Base-by-base conservation (phyloP, 2,329 filamentous ascomycete genomes). In the Paecilomyces fulvus region DNA sequence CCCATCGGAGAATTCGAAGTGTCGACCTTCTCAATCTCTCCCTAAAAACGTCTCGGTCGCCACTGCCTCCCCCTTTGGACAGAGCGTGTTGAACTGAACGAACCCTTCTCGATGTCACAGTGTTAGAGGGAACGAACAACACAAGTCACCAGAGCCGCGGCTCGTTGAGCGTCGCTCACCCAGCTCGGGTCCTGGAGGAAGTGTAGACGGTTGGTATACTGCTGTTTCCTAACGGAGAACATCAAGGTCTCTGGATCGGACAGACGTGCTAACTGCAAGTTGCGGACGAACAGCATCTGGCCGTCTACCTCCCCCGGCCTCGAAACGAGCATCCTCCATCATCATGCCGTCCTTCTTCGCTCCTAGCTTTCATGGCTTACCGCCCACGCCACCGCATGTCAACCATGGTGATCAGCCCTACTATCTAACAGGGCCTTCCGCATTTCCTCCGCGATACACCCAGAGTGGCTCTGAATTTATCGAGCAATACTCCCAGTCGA, bases 401-500 rank as follows among this genome's bases (percentile, higher is more conserved):
- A 64, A 68, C 60, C 61, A 63, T 55, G 67, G 65, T 64, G 72
- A 75, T 58, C 68, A 66, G 48, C 62, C 70, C 31, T 74, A 70
- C 62, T 77, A 76, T 61, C 61, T 70, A 43, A 60, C 70, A 55
- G 68, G 67, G 53, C 69, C 70, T 51, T 66, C 72, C 49, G 70
- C 69, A 51, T 77, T 74, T 56, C 70, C 73, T 51, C 68, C 71
- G 57, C 73, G 74, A 54, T 75, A 75, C 62, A 67, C 71, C 52
- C 73, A 75, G 63, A 75, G 67, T 53, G 71, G 74, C 52, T 73
- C 70, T 61, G 75, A 77, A 54, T 76, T 75, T 61, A 73, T 73
- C 61, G 75, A 77, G 57, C 71, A 76, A 61, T 77, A 75, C 62
- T 72, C 72, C n/a, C 72, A 75, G 59, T 69, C 72, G n/a, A 59